Evolutionary conservation across 768 basidiomycete species (phyloP).

Genomic region (Boletus vermiculosoides): DNA sequence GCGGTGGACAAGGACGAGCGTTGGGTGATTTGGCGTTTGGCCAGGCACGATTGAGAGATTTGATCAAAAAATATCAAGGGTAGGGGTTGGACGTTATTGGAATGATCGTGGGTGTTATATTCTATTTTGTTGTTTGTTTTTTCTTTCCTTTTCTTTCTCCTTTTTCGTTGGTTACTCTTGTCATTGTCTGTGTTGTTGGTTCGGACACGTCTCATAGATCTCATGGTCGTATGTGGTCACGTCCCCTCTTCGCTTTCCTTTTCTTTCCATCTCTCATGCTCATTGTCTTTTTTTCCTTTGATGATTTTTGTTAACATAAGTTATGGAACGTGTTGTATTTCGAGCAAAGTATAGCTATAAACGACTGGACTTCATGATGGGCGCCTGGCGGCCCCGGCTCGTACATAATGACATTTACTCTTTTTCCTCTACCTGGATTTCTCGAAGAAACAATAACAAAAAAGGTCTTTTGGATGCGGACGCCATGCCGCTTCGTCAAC

Average conservation of each 20-base stretch:
- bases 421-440: not conserved
- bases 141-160: no score
- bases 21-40: constrained; percentile 65
- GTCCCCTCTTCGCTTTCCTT: not conserved
- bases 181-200: not conserved
- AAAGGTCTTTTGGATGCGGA: not conserved
- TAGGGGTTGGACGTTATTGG: not conserved
- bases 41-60: constrained; percentile 70
- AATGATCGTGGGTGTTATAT: not conserved
- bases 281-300: not conserved
- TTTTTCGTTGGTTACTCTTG: not conserved
- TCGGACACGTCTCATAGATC: not conserved
- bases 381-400: not conserved
- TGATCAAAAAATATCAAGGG: constrained; percentile 80
- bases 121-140: not conserved
- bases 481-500: not conserved
- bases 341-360: not conserved
- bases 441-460: not conserved
- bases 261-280: not conserved
- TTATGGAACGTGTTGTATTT: constrained; percentile 12
- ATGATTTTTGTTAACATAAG: not conserved
- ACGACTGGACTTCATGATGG: not conserved
- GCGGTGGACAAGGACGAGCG: constrained; percentile 14
- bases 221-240: not conserved
- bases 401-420: not conserved